These are phyloP conservation scores for Rhynchosporium agropyri DNA, from an alignment of 2,329 filamentous ascomycete species.

Conservation along the genomic window DNA sequence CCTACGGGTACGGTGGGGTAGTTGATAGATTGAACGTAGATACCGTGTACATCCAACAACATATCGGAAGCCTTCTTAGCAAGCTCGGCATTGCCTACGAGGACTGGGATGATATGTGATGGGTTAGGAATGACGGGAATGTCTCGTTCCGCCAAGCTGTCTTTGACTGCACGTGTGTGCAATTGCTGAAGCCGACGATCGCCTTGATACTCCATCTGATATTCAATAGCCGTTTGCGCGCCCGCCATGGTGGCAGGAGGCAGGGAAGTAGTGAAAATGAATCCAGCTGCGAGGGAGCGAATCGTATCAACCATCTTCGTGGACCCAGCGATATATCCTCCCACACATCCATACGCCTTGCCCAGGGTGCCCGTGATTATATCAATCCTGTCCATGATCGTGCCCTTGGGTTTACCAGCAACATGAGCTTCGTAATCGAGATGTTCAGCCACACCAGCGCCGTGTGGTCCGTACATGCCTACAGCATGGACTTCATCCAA, in stretches of 20 bases:
- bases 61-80: constrained; percentile 92
- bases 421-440: constrained; percentile 89
- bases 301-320: constrained; percentile 86
- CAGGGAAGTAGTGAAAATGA: constrained; percentile 98
- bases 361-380: constrained; percentile 97
- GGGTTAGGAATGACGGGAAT: constrained; percentile 98
- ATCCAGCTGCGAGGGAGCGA: constrained; percentile 91
- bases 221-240: constrained; percentile 87
- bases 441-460: constrained; percentile 95
- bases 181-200: constrained; percentile 93
- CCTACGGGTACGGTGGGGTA: constrained; percentile 97
- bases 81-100: constrained; percentile 91
- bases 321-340: constrained; percentile 94
- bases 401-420: constrained; percentile 73
- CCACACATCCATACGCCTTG: constrained; percentile 97
- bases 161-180: constrained; percentile 93
- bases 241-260: constrained; percentile 97
- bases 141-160: constrained; percentile 73
- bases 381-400: constrained; percentile 92
- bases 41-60: constrained; percentile 84
- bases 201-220: constrained; percentile 82
- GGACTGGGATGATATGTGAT: constrained; percentile 90
- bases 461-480: constrained; percentile 96
- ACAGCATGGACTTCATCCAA: constrained; percentile 98
- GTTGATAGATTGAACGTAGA: constrained; percentile 99